Conservation (phyloP, 352 stramenopile genomes). For the Blastocystis sp. region DNA sequence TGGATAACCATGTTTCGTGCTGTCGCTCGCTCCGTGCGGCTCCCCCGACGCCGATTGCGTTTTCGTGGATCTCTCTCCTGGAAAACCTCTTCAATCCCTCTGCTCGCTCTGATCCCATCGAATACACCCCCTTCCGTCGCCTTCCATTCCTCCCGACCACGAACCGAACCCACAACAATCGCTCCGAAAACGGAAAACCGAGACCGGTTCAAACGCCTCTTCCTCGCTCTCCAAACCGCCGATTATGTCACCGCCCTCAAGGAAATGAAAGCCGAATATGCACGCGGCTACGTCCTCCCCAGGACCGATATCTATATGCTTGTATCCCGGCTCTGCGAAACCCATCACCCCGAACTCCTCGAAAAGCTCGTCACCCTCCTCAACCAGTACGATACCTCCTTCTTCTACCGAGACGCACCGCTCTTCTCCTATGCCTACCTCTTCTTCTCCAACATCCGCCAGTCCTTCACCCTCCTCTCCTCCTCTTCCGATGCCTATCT, state of each 20-base stretch:
- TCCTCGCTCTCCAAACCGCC: neutral
- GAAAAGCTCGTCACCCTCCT: neutral
- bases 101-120: too few relatives aligned
- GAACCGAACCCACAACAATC: too few relatives aligned
- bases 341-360: neutral
- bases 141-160: too few relatives aligned
- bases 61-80: too few relatives aligned
- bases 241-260: neutral
- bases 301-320: constrained; percentile 19
- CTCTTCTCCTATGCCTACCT: constrained; percentile 21
- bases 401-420: neutral
- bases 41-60: too few relatives aligned
- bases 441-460: neutral
- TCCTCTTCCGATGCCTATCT: neutral
- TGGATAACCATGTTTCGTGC: too few relatives aligned
- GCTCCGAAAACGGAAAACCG: neutral
- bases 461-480: neutral
- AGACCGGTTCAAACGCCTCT: constrained; percentile 16
- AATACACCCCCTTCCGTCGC: too few relatives aligned
- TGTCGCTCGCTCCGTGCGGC: too few relatives aligned
- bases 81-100: too few relatives aligned
- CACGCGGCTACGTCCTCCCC: neutral
- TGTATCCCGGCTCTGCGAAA: neutral
- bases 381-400: neutral
- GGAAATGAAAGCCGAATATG: neutral